phyloP scores from a whole-genome alignment of 2,329 filamentous ascomycete genomes.

The Aureobasidium musti region DNA sequence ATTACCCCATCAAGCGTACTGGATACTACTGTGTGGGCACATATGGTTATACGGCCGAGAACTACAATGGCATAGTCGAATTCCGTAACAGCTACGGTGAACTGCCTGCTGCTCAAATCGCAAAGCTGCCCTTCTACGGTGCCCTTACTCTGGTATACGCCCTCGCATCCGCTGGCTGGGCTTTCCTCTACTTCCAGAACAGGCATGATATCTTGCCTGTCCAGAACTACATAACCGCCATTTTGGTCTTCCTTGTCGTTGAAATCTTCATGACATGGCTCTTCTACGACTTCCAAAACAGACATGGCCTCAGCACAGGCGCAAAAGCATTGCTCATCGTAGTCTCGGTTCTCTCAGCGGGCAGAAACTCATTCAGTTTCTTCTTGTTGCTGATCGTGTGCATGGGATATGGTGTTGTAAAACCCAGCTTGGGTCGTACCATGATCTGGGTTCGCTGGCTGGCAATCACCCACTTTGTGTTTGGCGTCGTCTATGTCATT shows the following conservation, averaged over 20 bases:
- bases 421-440: conserved; percentile 83
- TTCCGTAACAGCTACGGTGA: conserved; percentile 97
- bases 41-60: conserved; percentile 64
- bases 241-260: conserved; percentile 87
- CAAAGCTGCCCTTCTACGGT: conserved; percentile 96
- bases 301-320: conserved; percentile 78
- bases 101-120: conserved; percentile 90
- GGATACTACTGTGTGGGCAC: conserved; percentile 96
- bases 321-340: conserved; percentile 85
- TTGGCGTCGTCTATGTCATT: conserved; percentile 89
- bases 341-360: conserved; percentile 91
- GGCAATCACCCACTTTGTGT: conserved; percentile 89
- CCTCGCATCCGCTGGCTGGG: conserved; percentile 84
- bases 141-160: conserved; percentile 93
- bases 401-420: conserved; percentile 99
- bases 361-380: conserved; percentile 96
- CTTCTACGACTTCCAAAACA: conserved; percentile 96
- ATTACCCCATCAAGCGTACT: conserved; percentile 83
- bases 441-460: conserved; percentile 94
- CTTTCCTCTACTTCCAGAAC: conserved; percentile 92
- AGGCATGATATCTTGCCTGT: conserved; percentile 91
- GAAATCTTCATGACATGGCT: conserved; percentile 99
- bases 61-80: conserved; percentile 80
- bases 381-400: conserved; percentile 97
- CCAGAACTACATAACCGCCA: conserved; percentile 98